Evolutionary conservation across 2,329 filamentous ascomycete genomes (phyloP), one percentile per base, ranked within the genome.

Genomic region (Fusarium globosum): DNA sequence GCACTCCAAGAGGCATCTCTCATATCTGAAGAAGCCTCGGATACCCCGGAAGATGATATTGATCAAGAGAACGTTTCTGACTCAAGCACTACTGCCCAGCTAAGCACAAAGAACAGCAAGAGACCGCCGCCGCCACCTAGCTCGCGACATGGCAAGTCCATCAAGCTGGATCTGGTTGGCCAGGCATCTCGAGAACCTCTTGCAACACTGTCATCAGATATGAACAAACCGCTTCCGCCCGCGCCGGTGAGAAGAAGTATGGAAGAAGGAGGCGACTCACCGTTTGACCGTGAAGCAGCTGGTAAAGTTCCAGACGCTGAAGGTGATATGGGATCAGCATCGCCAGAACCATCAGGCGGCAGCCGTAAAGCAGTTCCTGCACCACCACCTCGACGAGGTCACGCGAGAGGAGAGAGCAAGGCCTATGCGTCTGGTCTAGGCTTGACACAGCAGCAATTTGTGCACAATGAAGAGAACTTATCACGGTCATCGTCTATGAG

Each of bases 91-190:
- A 75, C 78, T n/a, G 68, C 73, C 28, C 76, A 76, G 23, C 58
- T 76, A 14, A 57, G 59, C 45, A 56, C 49, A 41, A 84, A 72
- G 67, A 79, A 79, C 41, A 93, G 78, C 43, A 93, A 92, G 79
- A 91, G 89, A 81, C 89, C 89, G 71, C 92, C 92, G 20, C 93
- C 93, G 12, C 93, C 93, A 28, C 87, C 87, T 16, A 94, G 88
- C 78, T 94, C 92, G 58, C 90, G 93, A 61, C 93, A 95, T 82
- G 94, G 94, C 9, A 95, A 92, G 81, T 86, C 91, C 23, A 92
- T 96, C 72, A 90, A 87, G 73, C 84, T 48, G 83, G 83, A 82
- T 59, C 79, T 85, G 66, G 74, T 84, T 79, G 65, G 67, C 4
- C 48, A 82, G 79, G 78, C 81, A 72, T 64, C 70, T 39, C 41